Evolutionary conservation across 345 rosid species (phyloP), one percentile per base, ranked within the genome.

Genomic region (Salix koriyanagi): DNA sequence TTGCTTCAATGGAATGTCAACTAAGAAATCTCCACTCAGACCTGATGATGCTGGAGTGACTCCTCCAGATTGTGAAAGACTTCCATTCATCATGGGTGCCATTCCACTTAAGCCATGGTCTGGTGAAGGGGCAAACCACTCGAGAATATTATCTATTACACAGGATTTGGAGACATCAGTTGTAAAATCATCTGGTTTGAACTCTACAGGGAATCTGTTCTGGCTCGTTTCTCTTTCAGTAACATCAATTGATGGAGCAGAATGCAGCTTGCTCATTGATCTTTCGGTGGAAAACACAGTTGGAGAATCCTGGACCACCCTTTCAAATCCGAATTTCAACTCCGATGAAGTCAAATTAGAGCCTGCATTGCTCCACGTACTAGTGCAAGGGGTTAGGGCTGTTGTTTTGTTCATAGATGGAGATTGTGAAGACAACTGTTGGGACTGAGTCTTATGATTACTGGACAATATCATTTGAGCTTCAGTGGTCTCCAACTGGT

Each of bases 41-140:
- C 79, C 26, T 13, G 85, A 76, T 65, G 87, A 79, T 19, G 73
- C 62, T 2, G 80, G 54, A 61, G 74, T 19, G 58, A 71, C 76
- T 25, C 80, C 83, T 26, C 5, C 58, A 37, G 88, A 62, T 16
- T 77, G 81, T 71, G 81, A 77, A 74, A 67, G 75, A 77, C 72
- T 60, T 48, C 73, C 71, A 44, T 79, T 71, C 61, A 72, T 18
- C 19, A 70, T 39, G 76, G 79, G 66, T 36, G 58, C 73, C 62
- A 71, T 50, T 75, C 41, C 83, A 75, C 50, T 71, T 16, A 77
- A 60, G 85, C 77, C 61, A 5, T 75, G 74, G 76, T 77, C 82
- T 52, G 85, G 86, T 44, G 90, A 82, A 69, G 86, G 86, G 69
- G 77, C 74, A 70, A 90, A 87, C 84, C 86, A 85, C 81, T 85